Evolutionary conservation across 345 rosid species (phyloP).

Genomic region (Populus simonii): DNA sequence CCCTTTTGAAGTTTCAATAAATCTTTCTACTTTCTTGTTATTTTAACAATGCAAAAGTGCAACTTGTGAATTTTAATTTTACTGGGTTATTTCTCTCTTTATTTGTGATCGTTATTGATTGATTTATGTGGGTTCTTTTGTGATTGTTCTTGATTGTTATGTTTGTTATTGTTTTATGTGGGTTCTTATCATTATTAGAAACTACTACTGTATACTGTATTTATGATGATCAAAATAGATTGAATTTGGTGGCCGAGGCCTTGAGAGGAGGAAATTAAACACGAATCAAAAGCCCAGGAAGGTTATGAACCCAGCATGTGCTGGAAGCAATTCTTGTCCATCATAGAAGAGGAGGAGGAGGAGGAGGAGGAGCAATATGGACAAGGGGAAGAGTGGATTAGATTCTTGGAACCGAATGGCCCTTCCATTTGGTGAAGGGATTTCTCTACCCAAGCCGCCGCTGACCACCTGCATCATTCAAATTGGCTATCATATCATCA

Average conservation of each 20-base stretch:
- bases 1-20: constrained; percentile 29
- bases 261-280: background rate
- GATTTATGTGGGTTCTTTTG: background rate
- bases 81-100: background rate
- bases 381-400: background rate
- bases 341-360: background rate
- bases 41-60: background rate
- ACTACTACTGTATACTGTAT: too few species aligned
- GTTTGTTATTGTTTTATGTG: background rate
- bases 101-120: background rate
- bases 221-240: background rate
- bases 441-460: constrained; percentile 88
- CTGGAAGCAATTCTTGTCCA: background rate
- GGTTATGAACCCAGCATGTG: background rate
- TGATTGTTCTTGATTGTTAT: background rate
- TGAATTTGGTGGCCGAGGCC: background rate
- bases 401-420: constrained; percentile 38
- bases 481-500: background rate
- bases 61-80: background rate
- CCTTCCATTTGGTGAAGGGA: constrained; percentile 79
- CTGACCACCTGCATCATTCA: constrained; percentile 63
- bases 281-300: background rate
- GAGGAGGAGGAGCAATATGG: background rate
- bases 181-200: too few species aligned
- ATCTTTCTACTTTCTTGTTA: background rate